Evolutionary conservation across 2,329 filamentous ascomycete genomes (phyloP).

Genomic region (Trichoderma sp.): DNA sequence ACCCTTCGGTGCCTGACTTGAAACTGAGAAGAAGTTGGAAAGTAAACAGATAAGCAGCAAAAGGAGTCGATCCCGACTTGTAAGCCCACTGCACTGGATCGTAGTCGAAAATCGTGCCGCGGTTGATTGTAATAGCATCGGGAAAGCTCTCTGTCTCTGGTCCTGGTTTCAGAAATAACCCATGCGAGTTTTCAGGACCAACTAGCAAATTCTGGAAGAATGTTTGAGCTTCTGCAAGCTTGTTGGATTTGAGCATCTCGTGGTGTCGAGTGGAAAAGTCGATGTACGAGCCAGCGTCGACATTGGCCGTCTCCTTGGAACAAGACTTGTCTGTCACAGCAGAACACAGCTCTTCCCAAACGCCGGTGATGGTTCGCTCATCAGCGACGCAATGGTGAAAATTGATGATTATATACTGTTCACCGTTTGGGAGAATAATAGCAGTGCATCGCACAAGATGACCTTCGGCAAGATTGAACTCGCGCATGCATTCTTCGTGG

Average conservation of each 20-base stretch:
- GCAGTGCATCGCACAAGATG: background rate
- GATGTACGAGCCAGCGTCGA: background rate
- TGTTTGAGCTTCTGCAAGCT: background rate
- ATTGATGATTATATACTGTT: background rate
- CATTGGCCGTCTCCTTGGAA: background rate
- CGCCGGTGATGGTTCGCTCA: background rate
- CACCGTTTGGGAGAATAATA: background rate
- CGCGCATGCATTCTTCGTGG: background rate
- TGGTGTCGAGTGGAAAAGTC: background rate
- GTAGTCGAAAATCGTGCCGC: background rate
- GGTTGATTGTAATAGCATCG: background rate
- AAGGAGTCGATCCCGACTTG: background rate
- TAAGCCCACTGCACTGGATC: background rate
- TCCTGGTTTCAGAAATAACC: background rate
- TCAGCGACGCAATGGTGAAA: background rate
- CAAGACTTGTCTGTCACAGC: background rate
- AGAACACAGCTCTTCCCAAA: background rate
- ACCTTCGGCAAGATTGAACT: background rate
- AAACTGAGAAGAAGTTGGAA: background rate
- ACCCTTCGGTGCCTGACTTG: background rate
- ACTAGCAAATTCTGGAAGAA: background rate
- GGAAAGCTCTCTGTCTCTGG: background rate
- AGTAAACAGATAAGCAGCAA: background rate
- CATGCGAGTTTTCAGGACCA: background rate
- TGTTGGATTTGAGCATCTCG: background rate